Percentiles rank a stretch among this genome's conserved stretches.
These are phyloP conservation scores for Aspergillus clavatus DNA, from an alignment of 2,329 filamentous ascomycete genomes.

Conservation along the genomic window DNA sequence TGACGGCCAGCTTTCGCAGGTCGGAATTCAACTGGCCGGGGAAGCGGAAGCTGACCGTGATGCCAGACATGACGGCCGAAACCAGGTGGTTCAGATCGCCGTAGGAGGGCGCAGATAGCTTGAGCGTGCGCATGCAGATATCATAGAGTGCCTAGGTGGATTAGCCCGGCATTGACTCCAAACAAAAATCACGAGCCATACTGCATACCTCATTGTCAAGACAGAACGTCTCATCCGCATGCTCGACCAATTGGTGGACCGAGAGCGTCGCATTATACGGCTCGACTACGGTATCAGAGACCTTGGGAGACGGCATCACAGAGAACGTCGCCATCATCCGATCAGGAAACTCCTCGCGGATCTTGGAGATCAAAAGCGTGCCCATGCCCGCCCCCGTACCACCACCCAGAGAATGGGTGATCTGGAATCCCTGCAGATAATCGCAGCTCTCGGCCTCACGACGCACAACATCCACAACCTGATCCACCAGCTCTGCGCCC, in stretches of 20 bases:
- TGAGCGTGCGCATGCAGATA: conserved; percentile 99
- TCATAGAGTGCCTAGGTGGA: conserved; percentile 77
- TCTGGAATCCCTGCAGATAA: conserved; percentile 99
- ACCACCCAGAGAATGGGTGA: conserved; percentile 99
- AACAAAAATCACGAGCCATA: background rate
- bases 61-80: conserved; percentile 98
- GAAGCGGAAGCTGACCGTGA: conserved; percentile 98
- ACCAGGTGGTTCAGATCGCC: conserved; percentile 99
- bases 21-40: conserved; percentile 99
- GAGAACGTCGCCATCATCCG: conserved; percentile 99
- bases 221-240: conserved; percentile 99
- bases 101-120: conserved; percentile 97
- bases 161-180: conserved; percentile 13
- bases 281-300: conserved; percentile 99
- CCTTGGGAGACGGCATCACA: conserved; percentile 97
- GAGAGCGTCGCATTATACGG: conserved; percentile 99
- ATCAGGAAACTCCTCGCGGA: conserved; percentile 99
- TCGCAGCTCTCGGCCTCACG: conserved; percentile 98
- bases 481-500: conserved; percentile 96
- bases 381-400: conserved; percentile 99
- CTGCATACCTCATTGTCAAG: conserved; percentile 84
- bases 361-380: conserved; percentile 99
- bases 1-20: conserved; percentile 97
- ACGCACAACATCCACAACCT: conserved; percentile 96
- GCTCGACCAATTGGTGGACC: conserved; percentile 98